phyloP scores from a whole-genome alignment of 106 monocot genomes.

The Phalaenopsis aphrodite region DNA sequence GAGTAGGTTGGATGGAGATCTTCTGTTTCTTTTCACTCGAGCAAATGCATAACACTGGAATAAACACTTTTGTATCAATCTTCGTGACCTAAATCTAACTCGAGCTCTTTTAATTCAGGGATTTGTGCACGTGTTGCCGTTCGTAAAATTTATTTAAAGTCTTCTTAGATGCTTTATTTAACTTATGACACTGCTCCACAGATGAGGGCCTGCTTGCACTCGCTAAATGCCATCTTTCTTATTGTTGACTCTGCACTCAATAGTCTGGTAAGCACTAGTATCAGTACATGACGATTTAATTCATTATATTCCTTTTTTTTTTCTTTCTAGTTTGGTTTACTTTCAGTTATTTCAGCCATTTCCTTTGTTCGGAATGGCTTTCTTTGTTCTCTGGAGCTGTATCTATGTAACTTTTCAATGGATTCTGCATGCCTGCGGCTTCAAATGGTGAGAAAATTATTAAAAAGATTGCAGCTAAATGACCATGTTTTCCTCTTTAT shows the following conservation, averaged over 20 bases:
- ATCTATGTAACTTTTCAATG: constrained; percentile 74
- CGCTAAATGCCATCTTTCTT: constrained; percentile 45
- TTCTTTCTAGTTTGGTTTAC: background rate
- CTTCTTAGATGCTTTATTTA: background rate
- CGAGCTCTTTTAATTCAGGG: background rate
- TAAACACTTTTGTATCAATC: too few relatives aligned
- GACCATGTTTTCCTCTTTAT: too few relatives aligned
- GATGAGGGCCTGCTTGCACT: constrained; percentile 46
- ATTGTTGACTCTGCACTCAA: constrained; percentile 65
- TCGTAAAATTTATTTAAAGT: too few relatives aligned
- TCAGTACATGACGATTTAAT: background rate
- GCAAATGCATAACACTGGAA: too few relatives aligned
- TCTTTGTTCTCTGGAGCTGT: constrained; percentile 83
- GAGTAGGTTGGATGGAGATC: too few relatives aligned
- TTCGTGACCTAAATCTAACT: background rate
- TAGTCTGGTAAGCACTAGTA: constrained; percentile 47
- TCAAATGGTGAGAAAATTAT: constrained; percentile 49
- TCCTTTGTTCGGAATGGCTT: constrained; percentile 84
- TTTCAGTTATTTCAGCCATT: constrained; percentile 44
- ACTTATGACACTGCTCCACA: constrained; percentile 1
- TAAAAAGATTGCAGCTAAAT: too few relatives aligned
- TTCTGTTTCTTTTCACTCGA: too few relatives aligned
- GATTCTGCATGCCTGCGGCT: constrained; percentile 83
- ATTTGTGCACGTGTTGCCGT: too few relatives aligned
- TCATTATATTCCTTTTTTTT: background rate